A percentile compares a stretch with the other conserved stretches of the same genome.
phyloP scores from a whole-genome alignment of 1,284 basidiomycete genomes.

The Pseudozyma flocculosa region DNA sequence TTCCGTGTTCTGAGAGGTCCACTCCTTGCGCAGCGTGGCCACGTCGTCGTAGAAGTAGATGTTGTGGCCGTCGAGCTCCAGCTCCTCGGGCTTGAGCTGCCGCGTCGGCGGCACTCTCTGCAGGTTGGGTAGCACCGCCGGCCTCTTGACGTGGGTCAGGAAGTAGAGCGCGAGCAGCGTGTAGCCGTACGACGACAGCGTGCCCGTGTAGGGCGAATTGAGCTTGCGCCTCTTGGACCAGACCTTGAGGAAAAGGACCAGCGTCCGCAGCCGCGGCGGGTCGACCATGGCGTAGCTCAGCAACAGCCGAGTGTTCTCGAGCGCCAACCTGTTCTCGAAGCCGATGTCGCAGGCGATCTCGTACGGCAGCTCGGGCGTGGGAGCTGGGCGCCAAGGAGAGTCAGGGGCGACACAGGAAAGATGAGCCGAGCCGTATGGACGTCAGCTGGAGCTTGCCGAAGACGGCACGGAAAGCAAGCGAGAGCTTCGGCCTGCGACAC shows the following conservation, averaged over 20 bases:
- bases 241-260: conserved; percentile 97
- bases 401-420: no score
- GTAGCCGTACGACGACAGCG: conserved; percentile 94
- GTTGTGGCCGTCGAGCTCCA: conserved; percentile 66
- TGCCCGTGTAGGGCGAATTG: conserved; percentile 95
- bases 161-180: conserved; percentile 97
- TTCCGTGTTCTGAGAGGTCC: conserved; percentile 90
- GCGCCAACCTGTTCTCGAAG: conserved; percentile 91
- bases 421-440: no score
- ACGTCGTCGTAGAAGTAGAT: conserved; percentile 94
- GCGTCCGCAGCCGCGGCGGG: conserved; percentile 84
- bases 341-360: conserved; percentile 93
- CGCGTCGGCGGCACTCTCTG: conserved; percentile 57
- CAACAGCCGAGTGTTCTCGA: conserved; percentile 93
- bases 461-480: no score
- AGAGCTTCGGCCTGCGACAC: background rate
- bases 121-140: conserved; percentile 57
- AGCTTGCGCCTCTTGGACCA: conserved; percentile 99
- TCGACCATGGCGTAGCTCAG: conserved; percentile 98
- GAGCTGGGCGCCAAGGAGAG: conserved; percentile 59
- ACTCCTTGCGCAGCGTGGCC: conserved; percentile 82
- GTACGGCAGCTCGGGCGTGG: conserved; percentile 73
- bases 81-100: conserved; percentile 66
- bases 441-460: no score
- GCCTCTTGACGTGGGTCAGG: conserved; percentile 84